phyloP scores from a whole-genome alignment of 106 monocot species.

The Allium sativum region DNA sequence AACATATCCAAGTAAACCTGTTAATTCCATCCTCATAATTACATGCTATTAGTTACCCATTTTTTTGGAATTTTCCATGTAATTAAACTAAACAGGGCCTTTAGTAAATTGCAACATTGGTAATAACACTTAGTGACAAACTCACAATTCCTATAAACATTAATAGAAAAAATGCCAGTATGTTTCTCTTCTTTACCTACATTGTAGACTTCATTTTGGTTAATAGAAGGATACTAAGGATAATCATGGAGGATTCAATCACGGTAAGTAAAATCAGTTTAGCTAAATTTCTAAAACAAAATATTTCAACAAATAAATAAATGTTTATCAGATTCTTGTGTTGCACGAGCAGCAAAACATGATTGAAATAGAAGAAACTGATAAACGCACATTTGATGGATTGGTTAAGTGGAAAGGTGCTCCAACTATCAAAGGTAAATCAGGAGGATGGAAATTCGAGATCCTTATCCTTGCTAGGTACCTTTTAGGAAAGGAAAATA shows the following conservation, averaged over 20 bases:
- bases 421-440: slow-evolving; percentile 18
- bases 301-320: background rate
- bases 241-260: slow-evolving; percentile 3
- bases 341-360: background rate
- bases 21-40: background rate
- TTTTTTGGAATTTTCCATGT: background rate
- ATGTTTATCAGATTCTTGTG: slow-evolving; percentile 7
- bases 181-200: background rate
- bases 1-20: no score
- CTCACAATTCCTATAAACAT: background rate
- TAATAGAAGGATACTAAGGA: background rate
- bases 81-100: background rate
- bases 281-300: background rate
- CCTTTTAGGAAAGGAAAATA: no score
- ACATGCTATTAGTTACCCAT: slow-evolving; percentile 1
- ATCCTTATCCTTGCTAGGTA: slow-evolving; percentile 17
- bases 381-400: slow-evolving; percentile 14
- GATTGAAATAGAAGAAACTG: slow-evolving; percentile 7
- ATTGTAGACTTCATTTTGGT: background rate
- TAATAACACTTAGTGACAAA: background rate
- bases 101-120: background rate
- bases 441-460: slow-evolving; percentile 30
- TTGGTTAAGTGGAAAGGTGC: slow-evolving; percentile 25
- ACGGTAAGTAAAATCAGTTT: background rate
- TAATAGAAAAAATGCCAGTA: background rate